A percentile compares a stretch with the other conserved stretches of the same genome.
These are phyloP conservation scores for Claviceps pusilla DNA, from an alignment of 2,329 filamentous ascomycete species.

Conservation along the genomic window DNA sequence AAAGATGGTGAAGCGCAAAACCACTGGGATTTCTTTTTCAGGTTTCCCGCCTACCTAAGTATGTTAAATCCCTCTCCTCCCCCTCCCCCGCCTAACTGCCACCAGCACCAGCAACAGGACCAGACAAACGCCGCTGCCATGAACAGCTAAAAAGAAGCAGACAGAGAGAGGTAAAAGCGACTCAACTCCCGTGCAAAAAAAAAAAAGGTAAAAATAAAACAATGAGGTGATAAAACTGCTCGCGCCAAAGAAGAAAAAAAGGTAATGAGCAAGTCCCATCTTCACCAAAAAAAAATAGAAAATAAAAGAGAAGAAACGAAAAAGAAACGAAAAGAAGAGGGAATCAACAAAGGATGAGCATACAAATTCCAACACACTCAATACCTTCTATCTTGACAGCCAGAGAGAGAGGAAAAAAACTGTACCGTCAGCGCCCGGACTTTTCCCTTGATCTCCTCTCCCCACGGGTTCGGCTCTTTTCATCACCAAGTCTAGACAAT, in stretches of 20 bases:
- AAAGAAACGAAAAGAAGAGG: background rate
- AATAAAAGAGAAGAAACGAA: no score
- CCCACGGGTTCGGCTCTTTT: background rate
- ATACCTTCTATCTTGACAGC: background rate
- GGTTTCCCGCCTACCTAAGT: constrained; percentile 7
- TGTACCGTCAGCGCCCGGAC: background rate
- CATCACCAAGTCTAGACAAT: background rate
- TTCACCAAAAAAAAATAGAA: background rate
- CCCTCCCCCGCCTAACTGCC: no score
- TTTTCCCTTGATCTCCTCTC: background rate
- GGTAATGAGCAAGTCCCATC: background rate
- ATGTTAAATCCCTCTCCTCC: constrained; percentile 8
- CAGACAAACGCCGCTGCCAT: constrained; percentile 20
- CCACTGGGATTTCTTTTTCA: no score
- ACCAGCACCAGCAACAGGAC: constrained; percentile 9
- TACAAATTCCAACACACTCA: background rate
- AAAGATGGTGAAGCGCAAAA: no score
- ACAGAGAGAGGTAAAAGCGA: constrained; percentile 5
- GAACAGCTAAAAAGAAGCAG: constrained; percentile 11
- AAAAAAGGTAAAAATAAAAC: background rate
- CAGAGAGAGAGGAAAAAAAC: background rate
- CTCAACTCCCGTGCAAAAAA: constrained; percentile 1
- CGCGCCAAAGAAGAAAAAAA: background rate
- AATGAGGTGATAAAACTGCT: constrained; percentile 3
- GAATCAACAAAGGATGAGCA: background rate